Evolutionary conservation across 495 filamentous ascomycete species (phyloP), one percentile per base, ranked within the genome.

Genomic region (Hypoxylon fuscum): DNA sequence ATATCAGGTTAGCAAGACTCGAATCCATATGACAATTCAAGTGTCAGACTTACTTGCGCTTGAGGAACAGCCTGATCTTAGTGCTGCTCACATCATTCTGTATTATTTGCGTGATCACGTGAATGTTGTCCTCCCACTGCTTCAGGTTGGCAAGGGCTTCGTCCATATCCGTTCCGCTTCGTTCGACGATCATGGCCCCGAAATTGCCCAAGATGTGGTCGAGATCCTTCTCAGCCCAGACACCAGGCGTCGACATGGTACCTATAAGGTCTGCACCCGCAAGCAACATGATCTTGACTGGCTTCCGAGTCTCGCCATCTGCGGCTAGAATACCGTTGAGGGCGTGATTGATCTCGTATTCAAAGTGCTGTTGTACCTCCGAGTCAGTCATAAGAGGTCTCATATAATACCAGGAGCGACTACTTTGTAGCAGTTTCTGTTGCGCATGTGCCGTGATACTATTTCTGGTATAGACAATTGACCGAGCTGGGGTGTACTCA

Each of bases 41-140:
- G 69, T 18, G 82, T 82, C 20, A 90, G 86, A 64, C 90, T 93
- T 81, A 96, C 61, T 92, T 90, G 63, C 89, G 85, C 59, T 88
- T 83, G 44, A 94, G 72, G 74, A 96, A 95, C 6, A 95, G 78
- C 22, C 92, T 85, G 49, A 96, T 93, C 74, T 94, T 95, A 25
- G 92, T 96, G 41, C 88, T 92, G 68, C 87, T 91, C 57, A 97
- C 90, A 65, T 96, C 90, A 68, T 96, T 96, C 41, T 91, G 87
- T 43, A 97, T 93, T 44, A 95, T 84, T 68, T 96, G 92, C 64
- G 89, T 87, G 61, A 96, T 93, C 43, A 95, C 87, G 69, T 90
- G 86, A 55, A 97, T 96, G 56, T 96, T 95, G 37, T 78, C 66
- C 45, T 83, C 77, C 72, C 79, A 87, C 29, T 87, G 85, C 68